phyloP scores from a whole-genome alignment of 371 early-diverging fungal genomes.

The Umbelopsis sp. region DNA sequence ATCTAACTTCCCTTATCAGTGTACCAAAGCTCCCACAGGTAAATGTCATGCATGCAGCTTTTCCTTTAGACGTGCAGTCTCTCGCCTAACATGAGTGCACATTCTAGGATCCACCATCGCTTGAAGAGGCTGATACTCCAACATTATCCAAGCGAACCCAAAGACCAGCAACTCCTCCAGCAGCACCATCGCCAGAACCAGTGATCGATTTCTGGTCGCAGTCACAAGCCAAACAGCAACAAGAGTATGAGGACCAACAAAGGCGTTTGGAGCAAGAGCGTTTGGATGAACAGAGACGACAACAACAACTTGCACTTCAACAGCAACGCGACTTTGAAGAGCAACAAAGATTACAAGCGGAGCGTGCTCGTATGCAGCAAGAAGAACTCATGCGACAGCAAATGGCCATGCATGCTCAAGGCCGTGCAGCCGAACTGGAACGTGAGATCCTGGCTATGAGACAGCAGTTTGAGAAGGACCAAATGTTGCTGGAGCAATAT shows the following conservation, averaged over 20 bases:
- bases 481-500: constrained; percentile 83
- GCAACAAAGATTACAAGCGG: constrained; percentile 69
- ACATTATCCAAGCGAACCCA: constrained; percentile 36
- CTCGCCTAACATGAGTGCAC: background rate
- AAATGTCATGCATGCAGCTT: background rate
- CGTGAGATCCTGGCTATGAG: constrained; percentile 75
- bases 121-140: constrained; percentile 53
- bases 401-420: constrained; percentile 74
- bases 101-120: constrained; percentile 65
- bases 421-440: constrained; percentile 77
- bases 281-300: constrained; percentile 61
- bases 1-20: constrained; percentile 89
- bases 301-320: constrained; percentile 62
- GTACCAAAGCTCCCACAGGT: constrained; percentile 83
- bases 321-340: constrained; percentile 77
- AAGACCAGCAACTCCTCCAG: constrained; percentile 38
- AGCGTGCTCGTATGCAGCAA: constrained; percentile 68
- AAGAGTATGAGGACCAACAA: constrained; percentile 76
- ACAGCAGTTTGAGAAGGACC: constrained; percentile 83
- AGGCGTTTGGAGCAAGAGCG: constrained; percentile 63
- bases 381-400: constrained; percentile 73
- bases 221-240: constrained; percentile 71
- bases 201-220: constrained; percentile 67
- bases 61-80: background rate
- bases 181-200: constrained; percentile 63